Evolutionary conservation across 192 early-diverging fungal genomes (phyloP).

Genomic region (Gryganskiella cystojenkinii): DNA sequence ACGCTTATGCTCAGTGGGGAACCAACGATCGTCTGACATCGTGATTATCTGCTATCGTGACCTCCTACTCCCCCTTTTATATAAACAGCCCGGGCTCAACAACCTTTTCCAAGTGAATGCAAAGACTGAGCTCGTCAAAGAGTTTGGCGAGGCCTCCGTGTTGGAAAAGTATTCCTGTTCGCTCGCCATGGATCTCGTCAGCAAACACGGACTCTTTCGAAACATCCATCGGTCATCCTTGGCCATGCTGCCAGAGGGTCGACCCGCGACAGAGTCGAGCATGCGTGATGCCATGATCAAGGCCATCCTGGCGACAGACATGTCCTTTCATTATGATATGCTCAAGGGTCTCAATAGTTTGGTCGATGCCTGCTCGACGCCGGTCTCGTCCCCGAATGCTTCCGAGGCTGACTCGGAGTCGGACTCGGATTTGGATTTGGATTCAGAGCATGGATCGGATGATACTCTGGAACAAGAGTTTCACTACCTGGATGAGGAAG

Average conservation of each 20-base stretch:
- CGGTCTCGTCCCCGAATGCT: slow-evolving; percentile 27
- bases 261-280: slow-evolving; percentile 57
- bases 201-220: slow-evolving; percentile 77
- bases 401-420: slow-evolving; percentile 24
- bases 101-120: slow-evolving; percentile 93
- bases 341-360: slow-evolving; percentile 59
- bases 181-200: slow-evolving; percentile 77
- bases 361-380: slow-evolving; percentile 44
- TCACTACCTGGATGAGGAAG: too few relatives aligned
- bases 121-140: slow-evolving; percentile 75
- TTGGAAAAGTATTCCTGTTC: slow-evolving; percentile 90
- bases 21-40: background rate
- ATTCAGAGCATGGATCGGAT: background rate
- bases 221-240: slow-evolving; percentile 55
- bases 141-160: slow-evolving; percentile 85
- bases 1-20: background rate
- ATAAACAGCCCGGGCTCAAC: slow-evolving; percentile 84
- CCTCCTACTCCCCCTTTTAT: background rate
- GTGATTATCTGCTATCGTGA: slow-evolving; percentile 1
- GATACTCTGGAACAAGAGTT: too few relatives aligned
- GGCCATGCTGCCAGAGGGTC: slow-evolving; percentile 58
- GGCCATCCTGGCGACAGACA: slow-evolving; percentile 91
- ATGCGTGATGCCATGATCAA: slow-evolving; percentile 66
- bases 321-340: slow-evolving; percentile 87
- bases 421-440: slow-evolving; percentile 13